Conservation (phyloP, 495 filamentous ascomycete species). For the Penicillium alfredii region DNA sequence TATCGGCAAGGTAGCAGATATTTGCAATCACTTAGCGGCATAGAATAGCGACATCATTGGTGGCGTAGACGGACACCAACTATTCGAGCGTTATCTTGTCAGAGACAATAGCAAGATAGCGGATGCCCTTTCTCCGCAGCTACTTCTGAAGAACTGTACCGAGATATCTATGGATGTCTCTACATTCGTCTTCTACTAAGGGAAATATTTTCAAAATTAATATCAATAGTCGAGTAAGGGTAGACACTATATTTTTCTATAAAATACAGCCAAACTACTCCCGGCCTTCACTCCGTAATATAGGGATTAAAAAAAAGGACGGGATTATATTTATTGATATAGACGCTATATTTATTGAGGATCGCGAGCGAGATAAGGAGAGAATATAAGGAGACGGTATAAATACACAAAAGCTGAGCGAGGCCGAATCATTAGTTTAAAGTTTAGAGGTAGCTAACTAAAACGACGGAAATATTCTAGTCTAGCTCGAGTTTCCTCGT, state of each 20-base stretch:
- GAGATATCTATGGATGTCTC: no score
- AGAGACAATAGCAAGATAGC: conserved; percentile 3
- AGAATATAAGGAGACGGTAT: conserved; percentile 15
- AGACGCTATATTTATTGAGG: conserved; percentile 12
- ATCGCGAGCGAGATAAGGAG: conserved; percentile 21
- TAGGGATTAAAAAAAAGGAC: conserved; percentile 7
- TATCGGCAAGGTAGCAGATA: conserved; percentile 5
- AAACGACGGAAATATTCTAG: conserved; percentile 2
- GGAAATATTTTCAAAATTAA: conserved; percentile 19
- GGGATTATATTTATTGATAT: conserved; percentile 12
- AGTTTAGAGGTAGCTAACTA: conserved; percentile 18
- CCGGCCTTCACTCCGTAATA: conserved; percentile 14
- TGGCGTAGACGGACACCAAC: conserved; percentile 7
- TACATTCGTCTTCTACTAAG: no score
- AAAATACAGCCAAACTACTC: conserved; percentile 27
- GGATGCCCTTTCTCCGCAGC: conserved; percentile 4
- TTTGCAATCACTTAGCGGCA: conserved; percentile 6
- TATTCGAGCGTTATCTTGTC: conserved; percentile 5
- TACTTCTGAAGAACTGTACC: conserved; percentile 5
- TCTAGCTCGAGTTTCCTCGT: conserved; percentile 21
- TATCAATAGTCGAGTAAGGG: conserved; percentile 20
- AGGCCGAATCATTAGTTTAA: conserved; percentile 22
- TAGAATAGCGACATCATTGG: conserved; percentile 4
- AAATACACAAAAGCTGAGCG: conserved; percentile 16
- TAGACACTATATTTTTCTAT: conserved; percentile 21